Evolutionary conservation across 2,329 filamentous ascomycete species (phyloP).

Genomic region (Sarocladiaceae sp.): DNA sequence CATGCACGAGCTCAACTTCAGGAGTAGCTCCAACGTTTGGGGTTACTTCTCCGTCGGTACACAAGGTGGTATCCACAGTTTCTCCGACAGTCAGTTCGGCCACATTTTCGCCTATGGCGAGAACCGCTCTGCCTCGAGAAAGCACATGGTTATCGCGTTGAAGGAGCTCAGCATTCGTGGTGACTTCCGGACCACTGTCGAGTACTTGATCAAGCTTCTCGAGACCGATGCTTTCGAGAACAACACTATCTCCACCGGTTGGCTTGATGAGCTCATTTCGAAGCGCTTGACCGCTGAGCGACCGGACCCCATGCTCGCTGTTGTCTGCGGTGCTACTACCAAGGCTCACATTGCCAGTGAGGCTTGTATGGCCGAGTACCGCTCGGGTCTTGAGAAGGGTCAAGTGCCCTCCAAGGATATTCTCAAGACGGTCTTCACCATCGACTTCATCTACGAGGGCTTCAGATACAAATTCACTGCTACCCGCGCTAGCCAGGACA

Average conservation of each 20-base stretch:
- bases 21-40: conserved; percentile 98
- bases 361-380: conserved; percentile 79
- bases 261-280: conserved; percentile 97
- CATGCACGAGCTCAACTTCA: conserved; percentile 98
- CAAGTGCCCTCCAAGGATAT: conserved; percentile 96
- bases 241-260: conserved; percentile 98
- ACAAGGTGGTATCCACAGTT: conserved; percentile 95
- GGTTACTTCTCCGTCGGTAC: conserved; percentile 99
- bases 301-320: conserved; percentile 87
- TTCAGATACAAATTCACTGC: conserved; percentile 97
- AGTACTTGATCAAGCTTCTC: conserved; percentile 97
- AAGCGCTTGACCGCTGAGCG: conserved; percentile 96
- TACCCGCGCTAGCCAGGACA: conserved; percentile 84
- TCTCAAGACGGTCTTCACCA: conserved; percentile 92
- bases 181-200: conserved; percentile 97
- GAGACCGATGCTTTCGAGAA: conserved; percentile 98
- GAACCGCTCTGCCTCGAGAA: conserved; percentile 90
- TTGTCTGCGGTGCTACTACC: conserved; percentile 89
- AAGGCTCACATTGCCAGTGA: conserved; percentile 96
- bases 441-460: conserved; percentile 99
- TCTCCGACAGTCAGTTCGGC: conserved; percentile 97
- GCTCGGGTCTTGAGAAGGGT: conserved; percentile 85
- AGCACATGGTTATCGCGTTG: conserved; percentile 98
- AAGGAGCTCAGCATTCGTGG: conserved; percentile 99
- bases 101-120: conserved; percentile 99